phyloP scores from a whole-genome alignment of 345 rosid genomes.

The Linum usitatissimum region DNA sequence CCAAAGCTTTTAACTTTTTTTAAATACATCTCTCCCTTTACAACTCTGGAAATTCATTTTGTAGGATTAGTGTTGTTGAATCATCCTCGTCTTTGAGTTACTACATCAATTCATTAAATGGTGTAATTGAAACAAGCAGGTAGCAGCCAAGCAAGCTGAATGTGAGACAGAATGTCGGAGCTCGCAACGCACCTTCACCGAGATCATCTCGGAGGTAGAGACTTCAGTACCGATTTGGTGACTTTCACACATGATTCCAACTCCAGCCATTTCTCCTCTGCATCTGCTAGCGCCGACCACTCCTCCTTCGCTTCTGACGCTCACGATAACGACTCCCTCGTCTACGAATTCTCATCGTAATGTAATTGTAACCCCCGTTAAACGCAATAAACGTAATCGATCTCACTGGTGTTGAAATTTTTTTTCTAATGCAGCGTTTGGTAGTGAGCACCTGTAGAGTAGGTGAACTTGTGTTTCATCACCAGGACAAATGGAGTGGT shows the following conservation, averaged over 20 bases:
- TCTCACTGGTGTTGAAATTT: conserved; percentile 5
- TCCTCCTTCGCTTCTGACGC: not conserved
- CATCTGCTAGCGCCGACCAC: conserved; percentile 2
- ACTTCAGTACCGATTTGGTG: not conserved
- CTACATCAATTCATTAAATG: too few relatives aligned
- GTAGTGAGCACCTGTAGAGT: conserved; percentile 25
- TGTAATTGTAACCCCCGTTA: too few relatives aligned
- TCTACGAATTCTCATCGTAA: conserved; percentile 61
- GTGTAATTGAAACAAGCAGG: too few relatives aligned
- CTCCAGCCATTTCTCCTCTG: not conserved
- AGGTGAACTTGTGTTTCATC: too few relatives aligned
- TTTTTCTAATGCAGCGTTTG: conserved; percentile 39
- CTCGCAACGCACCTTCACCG: not conserved
- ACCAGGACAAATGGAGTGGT: too few relatives aligned
- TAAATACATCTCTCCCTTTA: too few relatives aligned
- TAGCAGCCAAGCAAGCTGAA: too few relatives aligned
- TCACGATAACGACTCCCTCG: not conserved
- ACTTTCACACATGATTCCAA: not conserved
- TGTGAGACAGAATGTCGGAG: not conserved
- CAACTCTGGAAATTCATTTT: too few relatives aligned
- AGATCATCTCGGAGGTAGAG: not conserved
- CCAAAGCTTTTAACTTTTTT: too few relatives aligned
- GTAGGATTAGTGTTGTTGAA: too few relatives aligned
- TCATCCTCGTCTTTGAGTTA: too few relatives aligned
- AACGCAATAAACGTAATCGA: too few relatives aligned